Evolutionary conservation across 169 alveolate genomes (phyloP).

Genomic region (Besnoitia besnoiti): DNA sequence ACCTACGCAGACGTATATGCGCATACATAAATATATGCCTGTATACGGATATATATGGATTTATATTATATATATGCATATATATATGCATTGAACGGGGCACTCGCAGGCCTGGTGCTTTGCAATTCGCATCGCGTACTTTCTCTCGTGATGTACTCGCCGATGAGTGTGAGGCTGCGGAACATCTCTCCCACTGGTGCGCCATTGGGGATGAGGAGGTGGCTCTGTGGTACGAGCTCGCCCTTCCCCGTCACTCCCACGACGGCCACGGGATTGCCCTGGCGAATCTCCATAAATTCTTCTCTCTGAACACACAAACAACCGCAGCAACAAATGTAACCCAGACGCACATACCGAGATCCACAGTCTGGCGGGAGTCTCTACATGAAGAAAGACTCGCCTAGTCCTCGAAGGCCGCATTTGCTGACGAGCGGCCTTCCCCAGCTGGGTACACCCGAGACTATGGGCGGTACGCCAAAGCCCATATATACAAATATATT

Average conservation of each 20-base stretch:
- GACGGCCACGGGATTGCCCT: not conserved
- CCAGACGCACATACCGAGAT: not conserved
- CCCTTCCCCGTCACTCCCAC: slow-evolving; percentile 37
- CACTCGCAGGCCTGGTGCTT: too few species aligned
- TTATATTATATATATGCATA: not conserved
- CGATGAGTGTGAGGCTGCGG: slow-evolving; percentile 46
- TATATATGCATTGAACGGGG: too few species aligned
- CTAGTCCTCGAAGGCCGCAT: too few species aligned
- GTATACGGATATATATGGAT: not conserved
- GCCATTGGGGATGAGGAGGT: slow-evolving; percentile 44
- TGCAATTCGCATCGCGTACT: too few species aligned
- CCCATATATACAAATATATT: too few species aligned
- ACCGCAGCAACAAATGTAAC: not conserved
- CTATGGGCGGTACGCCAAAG: too few species aligned
- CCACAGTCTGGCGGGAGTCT: too few species aligned
- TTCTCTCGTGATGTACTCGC: slow-evolving; percentile 25
- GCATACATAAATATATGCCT: not conserved
- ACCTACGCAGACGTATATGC: too few species aligned
- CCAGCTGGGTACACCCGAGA: too few species aligned
- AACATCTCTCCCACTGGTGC: slow-evolving; percentile 55
- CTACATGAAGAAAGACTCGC: too few species aligned
- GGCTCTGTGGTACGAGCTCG: not conserved
- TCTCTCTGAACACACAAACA: not conserved
- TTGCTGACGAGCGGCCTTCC: too few species aligned
- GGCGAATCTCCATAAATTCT: not conserved